Evolutionary conservation across 1,139 yeast species (phyloP), one percentile per base, ranked within the genome.

Genomic region (Kurtzmaniella natalensis): DNA sequence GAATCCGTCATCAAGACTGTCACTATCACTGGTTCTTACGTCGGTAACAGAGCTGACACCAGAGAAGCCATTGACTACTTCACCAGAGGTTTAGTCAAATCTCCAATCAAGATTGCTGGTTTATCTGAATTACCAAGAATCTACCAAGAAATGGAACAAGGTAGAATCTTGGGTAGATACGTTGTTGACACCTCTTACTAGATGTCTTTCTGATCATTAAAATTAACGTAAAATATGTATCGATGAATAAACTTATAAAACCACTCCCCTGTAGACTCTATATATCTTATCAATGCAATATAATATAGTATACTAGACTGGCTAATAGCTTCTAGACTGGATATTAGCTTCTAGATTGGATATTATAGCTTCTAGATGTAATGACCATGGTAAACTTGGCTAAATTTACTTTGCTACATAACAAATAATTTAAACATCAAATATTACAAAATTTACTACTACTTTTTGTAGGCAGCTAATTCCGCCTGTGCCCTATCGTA

Each of bases 401-500:
- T n/a, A n/a, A n/a, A n/a, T n/a, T n/a, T n/a, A n/a, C n/a, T 18
- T 26, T 13, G 17, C 29, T 26, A 26, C 29, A 21, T 10, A 10
- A 6, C 9, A 10, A 21, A n/a, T 10, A 11, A 21, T 10, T 4
- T 26, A 26, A 26, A 26, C 29, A 26, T 26, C 29, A 26, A 26
- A 26, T 26, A 26, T 17, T 26, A 26, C 29, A 26, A n/a, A 26
- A 15, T 10, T n/a, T n/a, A n/a, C n/a, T 17, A 26, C 29, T 26
- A 25, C 7, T 17, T 26, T 26, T 18, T 10, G 7, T 3, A 18
- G 11, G 20, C 15, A 22, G 37, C 33, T n/a, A 32, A 35, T 10
- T 28, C 29, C 7, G 42, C 41, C 38, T 50, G 53, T 33, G 57
- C 58, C 33, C 53, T 48, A 25, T 46, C 53, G 35, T 57, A 68